Percentiles rank a stretch among this genome's conserved stretches.
Conservation (phyloP, 352 stramenopile genomes). For the Thraustotheca clavata region DNA sequence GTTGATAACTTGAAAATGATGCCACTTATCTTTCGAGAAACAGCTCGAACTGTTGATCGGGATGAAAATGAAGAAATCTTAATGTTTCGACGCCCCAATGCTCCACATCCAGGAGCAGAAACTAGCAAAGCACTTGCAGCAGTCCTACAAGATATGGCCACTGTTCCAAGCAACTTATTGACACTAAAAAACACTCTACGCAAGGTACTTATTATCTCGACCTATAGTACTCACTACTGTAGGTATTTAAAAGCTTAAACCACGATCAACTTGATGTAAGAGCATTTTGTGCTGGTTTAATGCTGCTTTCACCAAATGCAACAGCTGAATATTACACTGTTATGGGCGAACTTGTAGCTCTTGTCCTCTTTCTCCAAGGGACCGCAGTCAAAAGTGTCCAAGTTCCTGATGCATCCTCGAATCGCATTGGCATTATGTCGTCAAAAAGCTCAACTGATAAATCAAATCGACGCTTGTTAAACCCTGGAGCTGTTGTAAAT, state of each 20-base stretch:
- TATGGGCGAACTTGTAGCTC: conserved; percentile 63
- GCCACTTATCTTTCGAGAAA: conserved; percentile 71
- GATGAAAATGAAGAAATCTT: conserved; percentile 14
- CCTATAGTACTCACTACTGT: conserved; percentile 26
- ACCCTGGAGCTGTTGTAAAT: background rate
- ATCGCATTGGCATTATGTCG: background rate
- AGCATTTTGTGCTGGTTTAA: conserved; percentile 60
- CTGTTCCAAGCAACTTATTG: conserved; percentile 54
- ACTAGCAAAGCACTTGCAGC: conserved; percentile 61
- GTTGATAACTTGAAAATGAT: conserved; percentile 88
- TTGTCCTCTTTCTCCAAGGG: conserved; percentile 67
- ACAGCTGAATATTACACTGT: conserved; percentile 74
- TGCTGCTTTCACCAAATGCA: conserved; percentile 50
- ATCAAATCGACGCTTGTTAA: background rate
- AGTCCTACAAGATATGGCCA: conserved; percentile 78
- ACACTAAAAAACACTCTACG: conserved; percentile 80
- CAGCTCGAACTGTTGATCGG: conserved; percentile 30
- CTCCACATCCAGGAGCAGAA: conserved; percentile 45
- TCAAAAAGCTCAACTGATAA: background rate
- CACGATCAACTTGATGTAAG: conserved; percentile 73
- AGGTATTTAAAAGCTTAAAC: conserved; percentile 9
- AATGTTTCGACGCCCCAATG: conserved; percentile 58
- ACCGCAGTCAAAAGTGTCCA: conserved; percentile 79
- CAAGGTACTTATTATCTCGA: conserved; percentile 75
- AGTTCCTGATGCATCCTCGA: conserved; percentile 27